Conservation (phyloP, 371 early-diverging fungal species). For the Capillidium heterosporum region DNA sequence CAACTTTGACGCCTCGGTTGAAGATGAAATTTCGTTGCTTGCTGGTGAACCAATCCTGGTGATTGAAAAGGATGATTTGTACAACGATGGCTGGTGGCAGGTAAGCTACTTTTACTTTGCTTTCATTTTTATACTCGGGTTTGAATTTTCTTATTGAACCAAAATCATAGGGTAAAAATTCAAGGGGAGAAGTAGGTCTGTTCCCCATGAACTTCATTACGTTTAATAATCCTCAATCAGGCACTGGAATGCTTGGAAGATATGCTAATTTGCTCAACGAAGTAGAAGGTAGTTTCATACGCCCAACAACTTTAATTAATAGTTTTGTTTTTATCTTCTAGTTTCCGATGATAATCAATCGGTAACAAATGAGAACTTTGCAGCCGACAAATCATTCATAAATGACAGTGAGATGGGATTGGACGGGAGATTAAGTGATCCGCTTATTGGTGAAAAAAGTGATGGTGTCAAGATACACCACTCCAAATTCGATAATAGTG, state of each 20-base stretch:
- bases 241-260: not conserved
- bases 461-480: not conserved
- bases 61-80: conserved; percentile 56
- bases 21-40: conserved; percentile 54
- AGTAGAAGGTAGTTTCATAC: not conserved
- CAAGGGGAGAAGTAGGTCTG: conserved; percentile 32
- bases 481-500: not conserved
- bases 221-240: conserved; percentile 9
- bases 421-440: conserved; percentile 1
- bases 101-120: conserved; percentile 17
- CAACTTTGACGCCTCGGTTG: conserved; percentile 45
- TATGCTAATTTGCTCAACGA: conserved; percentile 4
- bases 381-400: not conserved
- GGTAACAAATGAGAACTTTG: too few relatives aligned
- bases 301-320: not conserved
- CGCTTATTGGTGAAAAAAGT: not conserved
- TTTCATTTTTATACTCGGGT: not conserved
- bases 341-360: not conserved
- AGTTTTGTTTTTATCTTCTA: not conserved
- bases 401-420: not conserved
- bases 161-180: conserved; percentile 28
- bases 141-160: not conserved
- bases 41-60: conserved; percentile 52
- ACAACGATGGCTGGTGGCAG: conserved; percentile 76
- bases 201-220: conserved; percentile 49